A percentile compares a stretch with the other conserved stretches of the same genome.
Conservation (phyloP, 306 rosid genomes). For the Cicer arietinum region DNA sequence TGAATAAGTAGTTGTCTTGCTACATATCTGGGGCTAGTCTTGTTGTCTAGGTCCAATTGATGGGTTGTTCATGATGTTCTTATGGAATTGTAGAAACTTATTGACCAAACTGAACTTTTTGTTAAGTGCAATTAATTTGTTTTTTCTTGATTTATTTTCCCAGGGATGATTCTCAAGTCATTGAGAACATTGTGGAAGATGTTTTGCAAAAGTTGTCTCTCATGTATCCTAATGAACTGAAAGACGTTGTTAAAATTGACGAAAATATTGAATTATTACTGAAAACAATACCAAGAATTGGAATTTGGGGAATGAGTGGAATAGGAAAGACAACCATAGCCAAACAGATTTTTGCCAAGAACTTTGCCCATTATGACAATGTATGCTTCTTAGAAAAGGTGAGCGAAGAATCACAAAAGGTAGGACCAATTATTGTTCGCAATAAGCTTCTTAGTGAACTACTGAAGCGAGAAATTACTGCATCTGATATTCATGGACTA, state of each 20-base stretch:
- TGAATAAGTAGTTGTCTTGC: no score
- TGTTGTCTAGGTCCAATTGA: neutral
- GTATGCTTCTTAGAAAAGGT: no score
- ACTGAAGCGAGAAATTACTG: neutral
- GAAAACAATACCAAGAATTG: no score
- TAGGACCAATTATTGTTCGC: neutral
- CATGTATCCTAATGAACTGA: neutral
- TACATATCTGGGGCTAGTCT: no score
- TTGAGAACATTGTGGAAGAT: slow-evolving; percentile 27
- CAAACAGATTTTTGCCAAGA: no score
- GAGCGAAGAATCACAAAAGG: no score
- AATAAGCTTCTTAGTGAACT: neutral
- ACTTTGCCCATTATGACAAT: no score
- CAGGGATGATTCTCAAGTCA: slow-evolving; percentile 30
- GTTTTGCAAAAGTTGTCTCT: neutral
- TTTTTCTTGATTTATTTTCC: neutral
- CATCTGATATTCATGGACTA: neutral
- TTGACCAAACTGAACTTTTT: neutral
- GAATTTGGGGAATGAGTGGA: no score
- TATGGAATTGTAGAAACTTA: neutral
- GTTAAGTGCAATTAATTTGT: neutral
- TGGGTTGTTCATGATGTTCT: neutral
- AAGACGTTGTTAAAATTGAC: slow-evolving; percentile 15
- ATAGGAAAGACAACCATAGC: no score
- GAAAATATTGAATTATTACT: neutral